These are phyloP conservation scores for Scedosporium aurantiacum DNA, from an alignment of 2,329 filamentous ascomycete genomes.

Conservation along the genomic window DNA sequence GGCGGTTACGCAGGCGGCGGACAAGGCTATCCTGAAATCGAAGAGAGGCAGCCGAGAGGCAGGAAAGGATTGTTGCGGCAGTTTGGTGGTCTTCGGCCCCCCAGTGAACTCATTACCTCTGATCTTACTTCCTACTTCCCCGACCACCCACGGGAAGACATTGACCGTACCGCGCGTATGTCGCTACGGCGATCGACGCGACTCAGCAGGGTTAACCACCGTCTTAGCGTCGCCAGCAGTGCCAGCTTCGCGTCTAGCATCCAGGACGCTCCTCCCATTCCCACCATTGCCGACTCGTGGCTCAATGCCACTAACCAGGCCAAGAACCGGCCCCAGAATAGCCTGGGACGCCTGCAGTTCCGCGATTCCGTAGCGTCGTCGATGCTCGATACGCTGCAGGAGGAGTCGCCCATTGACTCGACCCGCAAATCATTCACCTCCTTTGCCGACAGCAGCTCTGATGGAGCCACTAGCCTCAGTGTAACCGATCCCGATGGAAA, in stretches of 20 bases:
- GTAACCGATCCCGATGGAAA: slow-evolving; percentile 70
- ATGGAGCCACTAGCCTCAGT: slow-evolving; percentile 47
- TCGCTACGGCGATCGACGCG: slow-evolving; percentile 85
- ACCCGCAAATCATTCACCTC: slow-evolving; percentile 96
- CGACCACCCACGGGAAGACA: slow-evolving; percentile 84
- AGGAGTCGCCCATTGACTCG: slow-evolving; percentile 77
- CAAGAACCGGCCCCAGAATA: slow-evolving; percentile 30
- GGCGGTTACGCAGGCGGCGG: slow-evolving; percentile 34
- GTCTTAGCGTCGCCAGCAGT: slow-evolving; percentile 87
- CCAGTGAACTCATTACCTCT: slow-evolving; percentile 93
- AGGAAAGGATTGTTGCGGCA: slow-evolving; percentile 54
- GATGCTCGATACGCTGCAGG: slow-evolving; percentile 77
- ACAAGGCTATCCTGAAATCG: slow-evolving; percentile 42
- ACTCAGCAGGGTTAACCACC: slow-evolving; percentile 83
- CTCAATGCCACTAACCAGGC: slow-evolving; percentile 41
- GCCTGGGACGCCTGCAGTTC: slow-evolving; percentile 37
- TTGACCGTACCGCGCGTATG: slow-evolving; percentile 88
- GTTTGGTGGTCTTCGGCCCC: slow-evolving; percentile 85
- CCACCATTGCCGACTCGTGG: slow-evolving; percentile 92
- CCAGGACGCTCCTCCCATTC: slow-evolving; percentile 86
- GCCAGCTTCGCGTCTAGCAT: slow-evolving; percentile 86
- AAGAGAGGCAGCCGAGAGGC: slow-evolving; percentile 29
- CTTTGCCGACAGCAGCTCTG: slow-evolving; percentile 64
- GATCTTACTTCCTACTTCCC: slow-evolving; percentile 97
- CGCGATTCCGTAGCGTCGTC: slow-evolving; percentile 85